Percentiles rank a stretch among this genome's conserved stretches.
These are phyloP conservation scores for Coemansia sp. DNA, from an alignment of 371 early-diverging fungal species.

Conservation along the genomic window DNA sequence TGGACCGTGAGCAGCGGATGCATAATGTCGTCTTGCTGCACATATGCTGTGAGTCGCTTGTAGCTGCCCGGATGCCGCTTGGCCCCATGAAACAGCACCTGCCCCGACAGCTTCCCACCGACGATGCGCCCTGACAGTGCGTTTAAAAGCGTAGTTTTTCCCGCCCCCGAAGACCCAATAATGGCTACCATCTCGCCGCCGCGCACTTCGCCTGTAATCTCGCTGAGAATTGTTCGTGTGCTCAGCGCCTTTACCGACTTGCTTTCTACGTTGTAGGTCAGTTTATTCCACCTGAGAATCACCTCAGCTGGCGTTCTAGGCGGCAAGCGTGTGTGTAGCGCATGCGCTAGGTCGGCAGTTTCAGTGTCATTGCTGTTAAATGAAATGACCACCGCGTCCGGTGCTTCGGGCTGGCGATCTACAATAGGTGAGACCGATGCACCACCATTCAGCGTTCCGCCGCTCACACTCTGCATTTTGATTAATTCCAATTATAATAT, in stretches of 20 bases:
- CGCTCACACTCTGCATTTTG: background rate
- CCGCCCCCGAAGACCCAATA: conserved; percentile 76
- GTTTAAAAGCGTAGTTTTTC: conserved; percentile 63
- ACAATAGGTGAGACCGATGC: background rate
- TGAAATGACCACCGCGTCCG: conserved; percentile 8
- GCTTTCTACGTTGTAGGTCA: conserved; percentile 32
- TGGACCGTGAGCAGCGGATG: conserved; percentile 57
- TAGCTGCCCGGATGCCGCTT: conserved; percentile 57
- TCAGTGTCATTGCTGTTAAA: conserved; percentile 8
- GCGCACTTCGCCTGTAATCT: conserved; percentile 52
- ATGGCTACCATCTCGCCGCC: conserved; percentile 63
- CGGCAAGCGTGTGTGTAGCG: background rate
- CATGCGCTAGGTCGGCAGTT: background rate
- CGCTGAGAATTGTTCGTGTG: conserved; percentile 44
- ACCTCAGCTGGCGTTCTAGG: conserved; percentile 2
- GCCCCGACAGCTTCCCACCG: conserved; percentile 60
- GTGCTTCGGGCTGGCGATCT: background rate
- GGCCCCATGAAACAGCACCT: conserved; percentile 60
- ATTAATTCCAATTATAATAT: background rate
- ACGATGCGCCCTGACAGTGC: conserved; percentile 55
- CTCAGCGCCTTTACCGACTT: background rate
- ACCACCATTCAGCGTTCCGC: conserved; percentile 3
- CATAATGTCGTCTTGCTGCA: conserved; percentile 53
- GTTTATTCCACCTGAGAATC: conserved; percentile 24
- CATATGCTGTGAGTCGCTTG: conserved; percentile 63